These are phyloP conservation scores for Hibiscus syriacus DNA, from an alignment of 345 rosid species.

Conservation along the genomic window DNA sequence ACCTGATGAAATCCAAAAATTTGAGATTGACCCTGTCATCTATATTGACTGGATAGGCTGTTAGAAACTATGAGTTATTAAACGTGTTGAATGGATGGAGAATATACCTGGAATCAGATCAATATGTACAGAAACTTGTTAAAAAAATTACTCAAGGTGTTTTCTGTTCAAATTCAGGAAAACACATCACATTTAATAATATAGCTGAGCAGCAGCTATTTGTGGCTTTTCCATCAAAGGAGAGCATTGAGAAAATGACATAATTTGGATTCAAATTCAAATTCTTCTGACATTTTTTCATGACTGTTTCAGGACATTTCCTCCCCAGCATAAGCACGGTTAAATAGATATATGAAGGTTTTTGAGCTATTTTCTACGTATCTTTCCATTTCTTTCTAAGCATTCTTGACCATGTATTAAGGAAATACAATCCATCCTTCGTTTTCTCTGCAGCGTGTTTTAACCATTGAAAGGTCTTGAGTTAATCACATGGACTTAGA, in stretches of 20 bases:
- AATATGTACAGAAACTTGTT: background rate
- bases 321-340: background rate
- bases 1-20: conserved; percentile 41
- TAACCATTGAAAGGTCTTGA: background rate
- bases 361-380: background rate
- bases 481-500: too few species aligned
- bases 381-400: background rate
- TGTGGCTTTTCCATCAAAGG: background rate
- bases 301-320: too few species aligned
- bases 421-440: background rate
- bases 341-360: background rate
- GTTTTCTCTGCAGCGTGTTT: background rate
- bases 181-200: background rate
- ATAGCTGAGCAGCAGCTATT: background rate
- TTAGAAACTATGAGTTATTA: background rate
- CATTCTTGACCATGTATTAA: background rate
- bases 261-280: background rate
- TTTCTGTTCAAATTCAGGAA: background rate
- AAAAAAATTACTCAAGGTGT: background rate
- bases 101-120: background rate
- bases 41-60: conserved; percentile 32
- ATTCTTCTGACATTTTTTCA: background rate
- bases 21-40: conserved; percentile 56
- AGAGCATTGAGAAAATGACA: background rate
- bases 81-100: background rate